Evolutionary conservation across 805 yeast species (phyloP).

Genomic region (Starmerella powellii): DNA sequence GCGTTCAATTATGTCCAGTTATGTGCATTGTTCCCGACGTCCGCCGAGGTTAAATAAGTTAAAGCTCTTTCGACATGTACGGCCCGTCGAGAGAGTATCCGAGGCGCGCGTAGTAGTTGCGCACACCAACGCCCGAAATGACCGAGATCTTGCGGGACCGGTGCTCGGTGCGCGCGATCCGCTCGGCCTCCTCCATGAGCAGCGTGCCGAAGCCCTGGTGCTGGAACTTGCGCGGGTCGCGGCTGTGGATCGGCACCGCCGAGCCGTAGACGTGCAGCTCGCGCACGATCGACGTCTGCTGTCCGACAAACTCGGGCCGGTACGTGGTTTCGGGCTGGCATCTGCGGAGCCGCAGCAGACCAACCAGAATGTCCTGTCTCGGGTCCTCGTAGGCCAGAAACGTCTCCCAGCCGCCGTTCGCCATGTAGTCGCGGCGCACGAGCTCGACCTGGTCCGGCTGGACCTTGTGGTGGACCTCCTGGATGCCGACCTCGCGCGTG

Average conservation of each 20-base stretch:
- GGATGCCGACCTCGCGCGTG: slow-evolving; percentile 96
- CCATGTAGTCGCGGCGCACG: slow-evolving; percentile 88
- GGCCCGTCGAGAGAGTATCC: slow-evolving; percentile 95
- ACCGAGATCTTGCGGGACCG: slow-evolving; percentile 85
- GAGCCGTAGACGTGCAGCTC: slow-evolving; percentile 96
- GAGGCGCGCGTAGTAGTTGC: slow-evolving; percentile 84
- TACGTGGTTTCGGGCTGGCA: slow-evolving; percentile 83
- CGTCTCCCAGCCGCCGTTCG: slow-evolving; percentile 94
- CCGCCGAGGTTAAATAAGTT: no score
- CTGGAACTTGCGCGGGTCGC: slow-evolving; percentile 96
- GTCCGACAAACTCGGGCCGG: slow-evolving; percentile 72
- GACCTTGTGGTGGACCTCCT: slow-evolving; percentile 93
- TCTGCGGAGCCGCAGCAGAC: slow-evolving; percentile 73
- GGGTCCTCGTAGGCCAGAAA: slow-evolving; percentile 94
- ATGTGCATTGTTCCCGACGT: no score
- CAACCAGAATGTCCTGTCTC: slow-evolving; percentile 87
- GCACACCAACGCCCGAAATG: slow-evolving; percentile 93
- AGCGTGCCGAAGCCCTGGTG: slow-evolving; percentile 98
- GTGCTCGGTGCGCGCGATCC: slow-evolving; percentile 90
- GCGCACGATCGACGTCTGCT: slow-evolving; percentile 88
- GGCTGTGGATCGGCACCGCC: slow-evolving; percentile 88
- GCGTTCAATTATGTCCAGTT: no score
- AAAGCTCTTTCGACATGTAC: slow-evolving; percentile 67
- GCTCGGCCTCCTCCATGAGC: slow-evolving; percentile 95
- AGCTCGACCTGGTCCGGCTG: slow-evolving; percentile 95